phyloP scores from a whole-genome alignment of 345 rosid species.

The Euphorbia tirucalli region DNA sequence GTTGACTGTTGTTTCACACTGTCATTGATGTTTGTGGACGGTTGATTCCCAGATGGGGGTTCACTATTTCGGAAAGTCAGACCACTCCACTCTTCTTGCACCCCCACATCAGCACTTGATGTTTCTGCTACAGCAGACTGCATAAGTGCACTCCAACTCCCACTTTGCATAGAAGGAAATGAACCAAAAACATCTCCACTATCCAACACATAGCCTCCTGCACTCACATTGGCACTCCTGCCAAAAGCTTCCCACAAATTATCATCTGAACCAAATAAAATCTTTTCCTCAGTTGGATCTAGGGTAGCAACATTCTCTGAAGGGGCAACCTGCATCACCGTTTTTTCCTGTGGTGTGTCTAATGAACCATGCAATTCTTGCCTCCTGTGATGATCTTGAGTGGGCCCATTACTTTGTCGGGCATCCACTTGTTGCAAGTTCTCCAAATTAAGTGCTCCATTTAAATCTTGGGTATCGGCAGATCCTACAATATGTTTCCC shows the following conservation, averaged over 20 bases:
- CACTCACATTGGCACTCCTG: constrained; percentile 37
- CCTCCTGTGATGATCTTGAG: constrained; percentile 41
- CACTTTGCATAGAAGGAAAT: constrained; percentile 76
- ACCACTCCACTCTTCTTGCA: constrained; percentile 62
- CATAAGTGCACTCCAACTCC: constrained; percentile 99
- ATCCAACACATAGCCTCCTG: constrained; percentile 48
- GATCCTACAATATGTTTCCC: constrained; percentile 35
- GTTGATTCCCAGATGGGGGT: constrained; percentile 30
- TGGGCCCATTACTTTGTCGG: constrained; percentile 33
- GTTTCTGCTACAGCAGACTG: constrained; percentile 97
- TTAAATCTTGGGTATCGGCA: constrained; percentile 40
- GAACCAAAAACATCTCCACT: constrained; percentile 44
- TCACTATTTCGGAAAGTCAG: constrained; percentile 33
- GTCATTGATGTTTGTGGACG: constrained; percentile 23
- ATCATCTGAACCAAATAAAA: constrained; percentile 88
- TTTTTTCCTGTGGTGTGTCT: constrained; percentile 45
- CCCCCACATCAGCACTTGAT: constrained; percentile 49
- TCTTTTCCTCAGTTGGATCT: constrained; percentile 89
- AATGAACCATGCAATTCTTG: constrained; percentile 38
- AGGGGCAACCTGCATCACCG: constrained; percentile 29
- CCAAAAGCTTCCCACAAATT: constrained; percentile 82
- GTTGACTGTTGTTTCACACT: constrained; percentile 35
- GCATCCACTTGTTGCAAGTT: constrained; percentile 43
- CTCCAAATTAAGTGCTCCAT: constrained; percentile 40
- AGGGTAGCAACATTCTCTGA: constrained; percentile 59